phyloP scores from a whole-genome alignment of 2,329 filamentous ascomycete genomes.

The Apiospora pterosperma region DNA sequence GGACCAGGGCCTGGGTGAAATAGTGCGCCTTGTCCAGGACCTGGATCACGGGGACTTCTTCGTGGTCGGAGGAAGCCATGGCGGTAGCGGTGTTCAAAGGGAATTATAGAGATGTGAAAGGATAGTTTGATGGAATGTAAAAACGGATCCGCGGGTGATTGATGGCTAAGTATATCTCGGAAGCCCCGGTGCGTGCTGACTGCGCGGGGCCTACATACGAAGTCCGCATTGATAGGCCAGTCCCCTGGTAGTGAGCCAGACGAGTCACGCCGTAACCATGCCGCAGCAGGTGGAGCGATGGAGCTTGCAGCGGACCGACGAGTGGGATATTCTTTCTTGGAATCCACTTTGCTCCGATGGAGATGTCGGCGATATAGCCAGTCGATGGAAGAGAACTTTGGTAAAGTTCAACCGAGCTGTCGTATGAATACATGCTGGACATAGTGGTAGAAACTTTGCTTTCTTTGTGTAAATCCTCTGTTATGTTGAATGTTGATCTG shows the following conservation, averaged over 20 bases:
- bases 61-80: not conserved
- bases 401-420: not conserved
- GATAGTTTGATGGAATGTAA: not conserved
- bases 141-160: not conserved
- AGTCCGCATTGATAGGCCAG: no score
- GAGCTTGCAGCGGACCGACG: not conserved
- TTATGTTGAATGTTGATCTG: not conserved
- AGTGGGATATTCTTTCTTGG: not conserved
- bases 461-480: no score
- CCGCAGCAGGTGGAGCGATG: not conserved
- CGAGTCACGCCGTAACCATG: not conserved
- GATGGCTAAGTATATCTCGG: not conserved
- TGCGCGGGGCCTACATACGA: no score
- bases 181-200: no score
- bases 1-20: slow-evolving; percentile 23
- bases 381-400: not conserved
- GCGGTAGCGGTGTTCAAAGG: not conserved
- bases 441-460: not conserved
- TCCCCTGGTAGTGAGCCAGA: not conserved
- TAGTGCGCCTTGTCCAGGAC: slow-evolving; percentile 27
- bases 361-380: not conserved
- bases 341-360: not conserved
- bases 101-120: not conserved
- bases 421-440: not conserved
- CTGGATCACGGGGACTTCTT: slow-evolving; percentile 21